These are phyloP conservation scores for Fusarium chuoi DNA, from an alignment of 2,329 filamentous ascomycete species.

Conservation along the genomic window DNA sequence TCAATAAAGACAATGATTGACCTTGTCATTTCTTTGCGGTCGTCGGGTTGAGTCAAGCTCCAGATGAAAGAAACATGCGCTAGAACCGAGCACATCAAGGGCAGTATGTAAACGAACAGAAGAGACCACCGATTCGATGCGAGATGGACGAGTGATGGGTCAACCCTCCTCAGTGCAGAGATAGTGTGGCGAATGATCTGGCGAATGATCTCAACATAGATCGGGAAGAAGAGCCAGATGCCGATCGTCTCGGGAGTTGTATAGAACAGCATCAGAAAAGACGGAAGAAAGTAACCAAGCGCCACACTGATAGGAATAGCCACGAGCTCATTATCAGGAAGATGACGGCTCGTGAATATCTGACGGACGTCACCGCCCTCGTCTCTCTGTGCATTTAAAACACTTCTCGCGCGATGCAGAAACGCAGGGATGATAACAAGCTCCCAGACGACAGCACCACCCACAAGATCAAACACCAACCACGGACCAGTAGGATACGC, in stretches of 20 bases:
- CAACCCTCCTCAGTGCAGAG: conserved; percentile 39
- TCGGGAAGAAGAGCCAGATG: conserved; percentile 64
- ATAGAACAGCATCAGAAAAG: conserved; percentile 57
- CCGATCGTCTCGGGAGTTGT: conserved; percentile 51
- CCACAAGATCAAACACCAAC: conserved; percentile 60
- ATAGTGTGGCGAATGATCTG: conserved; percentile 48
- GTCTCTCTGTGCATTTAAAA: conserved; percentile 41
- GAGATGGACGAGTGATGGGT: conserved; percentile 52
- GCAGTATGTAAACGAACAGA: conserved; percentile 57
- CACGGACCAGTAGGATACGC: conserved; percentile 54
- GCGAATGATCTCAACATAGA: conserved; percentile 59
- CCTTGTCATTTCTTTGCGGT: conserved; percentile 62
- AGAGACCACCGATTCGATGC: conserved; percentile 55
- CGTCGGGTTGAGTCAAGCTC: conserved; percentile 53
- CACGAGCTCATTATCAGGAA: conserved; percentile 63
- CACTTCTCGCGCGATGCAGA: conserved; percentile 53
- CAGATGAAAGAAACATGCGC: conserved; percentile 57
- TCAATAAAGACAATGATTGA: conserved; percentile 58
- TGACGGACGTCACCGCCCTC: conserved; percentile 28
- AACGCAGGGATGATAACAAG: conserved; percentile 62
- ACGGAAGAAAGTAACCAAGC: conserved; percentile 59
- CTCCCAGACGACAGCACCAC: conserved; percentile 63
- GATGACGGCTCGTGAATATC: conserved; percentile 47
- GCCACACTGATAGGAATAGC: conserved; percentile 63
- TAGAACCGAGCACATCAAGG: conserved; percentile 55